These are phyloP conservation scores for Eimeria falciformis DNA, from an alignment of 169 alveolate species.

Conservation along the genomic window DNA sequence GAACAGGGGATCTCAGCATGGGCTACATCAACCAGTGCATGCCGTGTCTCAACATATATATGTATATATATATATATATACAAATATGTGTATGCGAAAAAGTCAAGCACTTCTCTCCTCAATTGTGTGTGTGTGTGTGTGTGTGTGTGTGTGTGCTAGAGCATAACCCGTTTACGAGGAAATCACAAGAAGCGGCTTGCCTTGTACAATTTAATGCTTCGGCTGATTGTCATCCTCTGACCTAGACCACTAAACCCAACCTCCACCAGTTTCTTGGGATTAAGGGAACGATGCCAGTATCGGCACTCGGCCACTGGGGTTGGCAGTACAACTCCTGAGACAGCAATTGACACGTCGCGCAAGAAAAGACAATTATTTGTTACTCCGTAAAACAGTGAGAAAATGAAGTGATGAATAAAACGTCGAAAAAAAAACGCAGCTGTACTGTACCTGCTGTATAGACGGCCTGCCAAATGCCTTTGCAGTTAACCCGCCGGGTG, in stretches of 20 bases:
- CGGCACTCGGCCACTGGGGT: constrained; percentile 95
- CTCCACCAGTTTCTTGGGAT: constrained; percentile 86
- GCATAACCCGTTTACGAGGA: not conserved
- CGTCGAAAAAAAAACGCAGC: not conserved
- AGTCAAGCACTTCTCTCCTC: too few species aligned
- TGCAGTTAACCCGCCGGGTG: constrained; percentile 97
- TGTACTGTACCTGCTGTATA: constrained; percentile 64
- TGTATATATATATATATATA: too few species aligned
- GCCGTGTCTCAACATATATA: too few species aligned
- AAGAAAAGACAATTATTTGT: not conserved
- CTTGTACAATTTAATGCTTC: constrained; percentile 91
- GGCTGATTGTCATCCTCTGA: constrained; percentile 91
- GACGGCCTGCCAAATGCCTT: constrained; percentile 97
- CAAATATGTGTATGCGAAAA: too few species aligned
- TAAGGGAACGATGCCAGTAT: constrained; percentile 88
- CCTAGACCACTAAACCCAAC: constrained; percentile 89
- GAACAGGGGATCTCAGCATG: too few species aligned
- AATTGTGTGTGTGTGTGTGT: not conserved
- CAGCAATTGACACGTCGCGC: not conserved
- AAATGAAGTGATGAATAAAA: not conserved
- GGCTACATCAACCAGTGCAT: too few species aligned
- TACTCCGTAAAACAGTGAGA: not conserved
- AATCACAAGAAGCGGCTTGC: constrained; percentile 76
- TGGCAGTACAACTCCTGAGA: constrained; percentile 95
- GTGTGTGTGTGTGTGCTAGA: not conserved